These are phyloP conservation scores for Leptomonas seymouri DNA, from an alignment of 208 protist species.

Conservation along the genomic window DNA sequence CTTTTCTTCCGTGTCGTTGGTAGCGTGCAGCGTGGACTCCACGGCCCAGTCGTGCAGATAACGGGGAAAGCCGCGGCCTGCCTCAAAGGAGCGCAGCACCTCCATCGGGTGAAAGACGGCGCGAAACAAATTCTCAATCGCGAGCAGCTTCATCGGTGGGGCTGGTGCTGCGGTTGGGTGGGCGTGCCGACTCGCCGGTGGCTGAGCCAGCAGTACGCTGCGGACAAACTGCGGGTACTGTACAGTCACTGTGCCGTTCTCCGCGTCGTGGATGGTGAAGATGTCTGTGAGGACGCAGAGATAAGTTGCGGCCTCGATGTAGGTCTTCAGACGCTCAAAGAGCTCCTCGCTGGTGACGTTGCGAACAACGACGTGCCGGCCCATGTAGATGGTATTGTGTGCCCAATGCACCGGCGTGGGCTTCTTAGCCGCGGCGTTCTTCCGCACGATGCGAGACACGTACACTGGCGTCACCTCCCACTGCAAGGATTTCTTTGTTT, in stretches of 20 bases:
- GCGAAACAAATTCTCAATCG: slow-evolving; percentile 51
- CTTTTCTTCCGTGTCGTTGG: slow-evolving; percentile 62
- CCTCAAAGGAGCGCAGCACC: slow-evolving; percentile 37
- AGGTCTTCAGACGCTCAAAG: slow-evolving; percentile 59
- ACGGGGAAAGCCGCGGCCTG: slow-evolving; percentile 24
- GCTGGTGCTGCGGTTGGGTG: neutral
- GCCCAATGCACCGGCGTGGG: slow-evolving; percentile 35
- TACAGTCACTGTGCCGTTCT: slow-evolving; percentile 28
- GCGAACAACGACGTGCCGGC: slow-evolving; percentile 38
- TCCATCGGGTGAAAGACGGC: slow-evolving; percentile 32
- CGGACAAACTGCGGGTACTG: slow-evolving; percentile 64
- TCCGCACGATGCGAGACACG: slow-evolving; percentile 43
- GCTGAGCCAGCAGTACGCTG: slow-evolving; percentile 33
- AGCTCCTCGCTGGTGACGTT: slow-evolving; percentile 26
- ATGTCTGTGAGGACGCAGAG: slow-evolving; percentile 51
- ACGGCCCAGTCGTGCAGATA: slow-evolving; percentile 39
- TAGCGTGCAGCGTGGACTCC: slow-evolving; percentile 55
- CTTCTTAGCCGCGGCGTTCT: slow-evolving; percentile 24
- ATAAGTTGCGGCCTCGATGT: slow-evolving; percentile 64
- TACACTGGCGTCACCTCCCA: slow-evolving; percentile 37
- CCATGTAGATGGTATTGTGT: slow-evolving; percentile 44
- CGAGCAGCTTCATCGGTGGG: slow-evolving; percentile 35
- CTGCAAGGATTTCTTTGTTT: neutral
- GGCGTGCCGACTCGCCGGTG: slow-evolving; percentile 3
- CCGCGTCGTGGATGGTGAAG: slow-evolving; percentile 36